Evolutionary conservation across 495 filamentous ascomycete species (phyloP).

Genomic region (Aspergillus affinis): DNA sequence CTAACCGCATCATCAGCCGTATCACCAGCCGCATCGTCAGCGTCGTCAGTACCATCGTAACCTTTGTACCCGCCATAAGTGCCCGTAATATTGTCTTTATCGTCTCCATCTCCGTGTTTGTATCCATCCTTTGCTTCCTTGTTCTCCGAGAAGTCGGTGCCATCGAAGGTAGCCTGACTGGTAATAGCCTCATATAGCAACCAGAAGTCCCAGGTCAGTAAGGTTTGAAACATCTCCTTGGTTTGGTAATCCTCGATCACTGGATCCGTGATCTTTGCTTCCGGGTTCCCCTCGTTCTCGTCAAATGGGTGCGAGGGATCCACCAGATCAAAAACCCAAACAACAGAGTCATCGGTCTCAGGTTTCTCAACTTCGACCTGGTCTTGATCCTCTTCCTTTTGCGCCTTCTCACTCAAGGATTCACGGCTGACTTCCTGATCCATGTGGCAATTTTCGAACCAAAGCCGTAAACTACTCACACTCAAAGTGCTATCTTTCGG

Average conservation of each 20-base stretch:
- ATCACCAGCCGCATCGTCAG: no score
- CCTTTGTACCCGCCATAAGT: no score
- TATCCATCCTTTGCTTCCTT: no score
- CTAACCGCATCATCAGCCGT: no score
- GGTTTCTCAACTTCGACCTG: neutral
- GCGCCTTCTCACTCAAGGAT: neutral
- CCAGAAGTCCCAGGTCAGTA: neutral
- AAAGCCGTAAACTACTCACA: neutral
- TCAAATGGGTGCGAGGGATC: neutral
- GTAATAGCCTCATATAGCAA: neutral
- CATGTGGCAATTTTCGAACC: neutral
- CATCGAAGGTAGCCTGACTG: neutral
- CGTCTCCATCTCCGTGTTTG: no score
- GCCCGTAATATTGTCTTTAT: no score
- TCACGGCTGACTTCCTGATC: neutral
- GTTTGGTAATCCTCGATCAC: neutral
- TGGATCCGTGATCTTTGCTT: neutral
- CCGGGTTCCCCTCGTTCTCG: neutral
- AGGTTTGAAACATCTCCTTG: neutral
- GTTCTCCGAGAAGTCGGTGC: neutral
- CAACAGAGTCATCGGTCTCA: neutral
- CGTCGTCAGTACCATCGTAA: no score
- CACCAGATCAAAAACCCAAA: neutral
- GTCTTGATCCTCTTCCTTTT: neutral
- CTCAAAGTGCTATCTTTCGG: neutral